Base-by-base conservation (phyloP, 257 asterid species). In the Scutellaria barbata region DNA sequence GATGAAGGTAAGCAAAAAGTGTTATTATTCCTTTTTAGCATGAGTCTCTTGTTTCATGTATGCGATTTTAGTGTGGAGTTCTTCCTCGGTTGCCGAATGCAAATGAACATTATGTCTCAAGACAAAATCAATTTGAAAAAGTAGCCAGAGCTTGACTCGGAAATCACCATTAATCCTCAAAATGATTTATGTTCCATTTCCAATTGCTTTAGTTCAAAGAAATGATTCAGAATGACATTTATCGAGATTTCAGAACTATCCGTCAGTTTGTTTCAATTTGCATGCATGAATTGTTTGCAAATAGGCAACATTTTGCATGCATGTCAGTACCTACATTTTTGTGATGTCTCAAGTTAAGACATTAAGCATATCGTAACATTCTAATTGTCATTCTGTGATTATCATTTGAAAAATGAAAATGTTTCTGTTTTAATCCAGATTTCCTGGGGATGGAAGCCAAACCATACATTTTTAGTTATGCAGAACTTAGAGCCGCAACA, bases 401-500 rank as follows among this genome's bases (percentile, higher is more conserved):
- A 46, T 62, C 51, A 22, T 8, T 17, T 2, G 6, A 11, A 53
- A 66, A 30, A 11, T 55, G 25, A 50, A 64, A 39, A 5, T 14
- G 33, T 71, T 58, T 40, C 74, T 73, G 20, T 25, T 20, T 72
- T n/a, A 75, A 68, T 73, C 69, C 87, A 89, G 96, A 86, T 77
- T 79, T 89, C 76, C 54, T 85, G 69, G 94, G 89, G 45, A 80
- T 89, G 56, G 98, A 92, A 76, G 78, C 87, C 53, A 81, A 82
- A 59, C 94, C 96, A 20, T 85, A 82, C 80, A 92, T 91, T 37
- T 92, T 85, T 70, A 76, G 82, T 58, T 89, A 85, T 69, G 80
- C 89, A 6, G 94, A 88, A 65, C 90, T 92, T 63, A 80, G 78
- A 81, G 72, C 88, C 9, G 92, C 95, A 10, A 92, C 96, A 8